Evolutionary conservation across 2,329 filamentous ascomycete species (phyloP).

Genomic region (Fusarium xyrophilum): DNA sequence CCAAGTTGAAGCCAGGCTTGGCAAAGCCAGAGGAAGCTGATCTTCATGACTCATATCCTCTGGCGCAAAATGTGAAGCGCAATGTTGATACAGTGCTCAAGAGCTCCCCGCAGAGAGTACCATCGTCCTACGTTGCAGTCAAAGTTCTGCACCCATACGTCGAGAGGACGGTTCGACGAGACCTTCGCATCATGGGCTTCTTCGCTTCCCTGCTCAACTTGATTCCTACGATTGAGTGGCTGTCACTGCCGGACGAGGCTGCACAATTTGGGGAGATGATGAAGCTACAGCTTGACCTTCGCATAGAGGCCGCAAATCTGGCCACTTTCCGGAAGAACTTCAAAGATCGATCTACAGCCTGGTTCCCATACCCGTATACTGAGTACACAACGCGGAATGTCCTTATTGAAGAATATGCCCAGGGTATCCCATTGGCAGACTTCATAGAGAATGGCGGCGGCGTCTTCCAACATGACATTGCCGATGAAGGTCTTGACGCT

Average conservation of each 20-base stretch:
- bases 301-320: conserved; percentile 92
- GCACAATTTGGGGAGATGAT: conserved; percentile 97
- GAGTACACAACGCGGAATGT: conserved; percentile 93
- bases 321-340: conserved; percentile 90
- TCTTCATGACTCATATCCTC: conserved; percentile 52
- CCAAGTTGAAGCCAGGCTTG: conserved; percentile 83
- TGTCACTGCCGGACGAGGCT: conserved; percentile 94
- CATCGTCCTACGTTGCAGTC: conserved; percentile 90
- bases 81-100: conserved; percentile 89
- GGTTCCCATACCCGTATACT: conserved; percentile 93
- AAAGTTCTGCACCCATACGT: conserved; percentile 95
- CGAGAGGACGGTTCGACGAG: conserved; percentile 86
- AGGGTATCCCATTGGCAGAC: conserved; percentile 88
- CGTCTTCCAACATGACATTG: conserved; percentile 91
- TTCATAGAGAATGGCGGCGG: conserved; percentile 93
- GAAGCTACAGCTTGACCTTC: conserved; percentile 92
- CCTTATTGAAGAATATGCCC: conserved; percentile 92
- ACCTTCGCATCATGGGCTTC: conserved; percentile 91
- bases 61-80: conserved; percentile 74
- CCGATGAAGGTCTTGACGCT: conserved; percentile 91
- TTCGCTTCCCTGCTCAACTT: conserved; percentile 85
- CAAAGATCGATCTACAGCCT: conserved; percentile 86
- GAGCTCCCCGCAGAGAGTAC: conserved; percentile 81
- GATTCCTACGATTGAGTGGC: conserved; percentile 95
- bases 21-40: conserved; percentile 69